Base-by-base conservation (phyloP, 2,329 filamentous ascomycete species). In the Alternaria brassicae region DNA sequence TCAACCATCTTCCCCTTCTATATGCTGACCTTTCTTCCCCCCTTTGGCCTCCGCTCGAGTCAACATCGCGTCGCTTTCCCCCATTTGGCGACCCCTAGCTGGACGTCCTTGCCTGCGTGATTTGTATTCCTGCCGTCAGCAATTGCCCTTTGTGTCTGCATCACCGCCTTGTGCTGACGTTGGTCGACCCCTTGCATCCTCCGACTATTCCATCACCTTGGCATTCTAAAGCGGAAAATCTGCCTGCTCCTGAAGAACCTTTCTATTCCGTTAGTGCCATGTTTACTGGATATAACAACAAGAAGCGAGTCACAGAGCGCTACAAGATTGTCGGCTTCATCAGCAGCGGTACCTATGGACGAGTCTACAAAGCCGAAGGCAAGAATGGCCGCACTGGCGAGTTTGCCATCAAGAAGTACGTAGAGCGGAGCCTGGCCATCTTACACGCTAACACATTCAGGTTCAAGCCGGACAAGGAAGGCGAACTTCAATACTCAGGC, bases 271-370 rank as follows among this genome's bases (percentile, higher is more conserved):
- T 67, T 27, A 58, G 72, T 68, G 68, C 75, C 72, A 79, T 82
- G 66, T 76, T 82, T 52, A 77, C 80, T 25, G 79, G 79, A 63
- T 89, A 89, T 71, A 83, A 82, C 49, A 86, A 82, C 76, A 97
- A 97, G 79, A 91, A 95, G 64, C 89, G 92, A 63, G 92, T 98
- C 58, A 90, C 90, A 60, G 94, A 98, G 79, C 90, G 91, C 68
- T 99, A 98, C 81, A 93, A 95, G 71, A 95, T 99, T 71, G 90
- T 99, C 56, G 95, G 95, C 41, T 99, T 99, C 83, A 99, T 99
- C 71, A 97, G 92, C 76, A 97, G 92, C 69, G 95, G 95, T 45
- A 99, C 95, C 15, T 99, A 99, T 86, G 95, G 95, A 34, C 90
- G 95, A 30, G 95, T 99, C 7, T 99, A 98, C 86, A 99, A 99